Base-by-base conservation (phyloP, 108 stramenopile genomes). In the Chaetoceros muelleri region DNA sequence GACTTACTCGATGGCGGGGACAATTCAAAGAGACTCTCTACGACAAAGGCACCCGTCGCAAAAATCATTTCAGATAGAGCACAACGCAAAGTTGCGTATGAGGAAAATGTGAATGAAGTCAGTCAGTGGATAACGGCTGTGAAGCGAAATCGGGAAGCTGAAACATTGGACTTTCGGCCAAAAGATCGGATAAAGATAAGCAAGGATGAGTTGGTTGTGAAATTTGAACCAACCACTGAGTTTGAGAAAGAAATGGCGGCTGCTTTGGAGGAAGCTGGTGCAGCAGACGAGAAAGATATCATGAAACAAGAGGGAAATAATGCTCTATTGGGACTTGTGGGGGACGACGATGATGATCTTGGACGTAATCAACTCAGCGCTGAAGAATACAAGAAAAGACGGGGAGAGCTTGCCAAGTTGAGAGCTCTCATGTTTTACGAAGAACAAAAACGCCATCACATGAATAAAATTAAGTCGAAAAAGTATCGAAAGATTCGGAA, bases 381-480 rank as follows among this genome's bases (percentile, higher is more conserved):
- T 51, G 90, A 93, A 65, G 95, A 96, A 68, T 89, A 93, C 53
- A 79, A 86, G 52, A 88, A 92, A 65, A 69, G 96, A 24, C 92
- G 94, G 22, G 90, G 87, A 10, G 92, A 97, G 65, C 73, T 99
- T 40, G 92, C 95, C 21, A 95, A 95, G 64, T 77, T 99, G 63
- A 70, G 94, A 49, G 94, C 95, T 26, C 81, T 99, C 52, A 81
- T 99, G 87, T 99, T 97, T 64, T 99, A 99, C 73, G 93, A 97
- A 56, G 96, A 99, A 69, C 85, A 94, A 66, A 99, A 98, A 60
- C 81, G 90, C 21, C 90, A 94, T 60, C 94, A 94, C n/a, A 90
- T 96, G 49, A 99, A 99, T 72, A 98, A 98, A 71, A 99, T 98
- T 72, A 99, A 99, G 66, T 94, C 92, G 5, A 97, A 97, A 61